Conservation (phyloP, 2,329 filamentous ascomycete genomes). For the Penicillium sp. region DNA sequence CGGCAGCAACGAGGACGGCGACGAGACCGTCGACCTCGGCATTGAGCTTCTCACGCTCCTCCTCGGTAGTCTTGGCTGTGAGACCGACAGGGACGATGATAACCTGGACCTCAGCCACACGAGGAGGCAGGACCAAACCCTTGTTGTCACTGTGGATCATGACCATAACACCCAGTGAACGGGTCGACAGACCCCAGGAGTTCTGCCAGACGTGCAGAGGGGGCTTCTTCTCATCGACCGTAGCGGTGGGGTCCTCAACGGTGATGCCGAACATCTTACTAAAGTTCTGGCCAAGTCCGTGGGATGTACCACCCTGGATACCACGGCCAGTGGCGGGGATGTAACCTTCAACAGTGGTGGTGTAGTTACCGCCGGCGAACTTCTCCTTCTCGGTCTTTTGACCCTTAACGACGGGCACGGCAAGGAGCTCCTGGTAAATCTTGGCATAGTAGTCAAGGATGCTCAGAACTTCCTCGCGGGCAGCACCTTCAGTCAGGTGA, state of each 20-base stretch:
- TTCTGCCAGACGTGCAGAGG: conserved; percentile 95
- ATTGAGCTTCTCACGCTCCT: conserved; percentile 74
- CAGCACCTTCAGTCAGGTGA: conserved; percentile 78
- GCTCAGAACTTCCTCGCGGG: conserved; percentile 81
- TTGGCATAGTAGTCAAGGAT: conserved; percentile 91
- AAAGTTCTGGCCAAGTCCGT: conserved; percentile 96
- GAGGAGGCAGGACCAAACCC: conserved; percentile 87
- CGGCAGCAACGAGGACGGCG: conserved; percentile 66
- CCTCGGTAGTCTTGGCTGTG: conserved; percentile 79
- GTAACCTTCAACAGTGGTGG: conserved; percentile 94
- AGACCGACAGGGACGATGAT: conserved; percentile 91
- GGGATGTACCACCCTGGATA: conserved; percentile 93
- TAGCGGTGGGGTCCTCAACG: conserved; percentile 79
- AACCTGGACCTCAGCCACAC: conserved; percentile 81
- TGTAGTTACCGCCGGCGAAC: conserved; percentile 95
- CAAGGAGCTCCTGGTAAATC: conserved; percentile 90
- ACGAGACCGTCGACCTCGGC: conserved; percentile 72
- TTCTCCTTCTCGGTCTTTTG: conserved; percentile 97
- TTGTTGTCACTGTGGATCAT: conserved; percentile 97
- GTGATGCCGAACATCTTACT: conserved; percentile 99
- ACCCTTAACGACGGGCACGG: conserved; percentile 90
- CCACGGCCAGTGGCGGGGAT: conserved; percentile 93
- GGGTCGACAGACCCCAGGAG: conserved; percentile 96
- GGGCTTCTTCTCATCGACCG: conserved; percentile 70
- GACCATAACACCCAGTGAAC: conserved; percentile 97